Percentiles rank a stretch among this genome's conserved stretches.
Conservation (phyloP, 2,329 filamentous ascomycete genomes). For the Trichoderma afroharzianum region DNA sequence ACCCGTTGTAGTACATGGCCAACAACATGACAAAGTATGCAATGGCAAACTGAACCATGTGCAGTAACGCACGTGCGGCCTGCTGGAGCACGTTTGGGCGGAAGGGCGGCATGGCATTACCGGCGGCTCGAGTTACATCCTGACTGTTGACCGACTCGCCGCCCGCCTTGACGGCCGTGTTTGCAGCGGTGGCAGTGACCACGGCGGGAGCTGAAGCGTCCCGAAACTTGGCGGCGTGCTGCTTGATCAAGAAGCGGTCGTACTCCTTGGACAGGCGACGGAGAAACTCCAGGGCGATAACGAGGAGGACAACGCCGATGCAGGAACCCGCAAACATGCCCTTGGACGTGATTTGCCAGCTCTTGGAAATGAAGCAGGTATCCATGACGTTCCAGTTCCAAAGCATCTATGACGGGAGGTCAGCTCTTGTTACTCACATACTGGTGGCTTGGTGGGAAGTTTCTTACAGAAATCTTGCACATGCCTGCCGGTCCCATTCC, state of each 20-base stretch:
- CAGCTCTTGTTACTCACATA: not conserved
- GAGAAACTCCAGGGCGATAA: slow-evolving; percentile 67
- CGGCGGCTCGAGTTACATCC: slow-evolving; percentile 15
- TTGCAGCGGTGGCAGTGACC: slow-evolving; percentile 9
- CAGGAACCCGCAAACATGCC: slow-evolving; percentile 78
- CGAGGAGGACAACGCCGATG: slow-evolving; percentile 72
- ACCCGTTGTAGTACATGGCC: slow-evolving; percentile 65
- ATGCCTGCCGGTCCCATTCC: slow-evolving; percentile 30
- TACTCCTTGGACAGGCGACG: slow-evolving; percentile 69
- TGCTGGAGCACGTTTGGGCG: slow-evolving; percentile 64
- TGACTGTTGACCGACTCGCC: slow-evolving; percentile 25
- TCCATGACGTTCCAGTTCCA: slow-evolving; percentile 77
- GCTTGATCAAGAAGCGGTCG: slow-evolving; percentile 61
- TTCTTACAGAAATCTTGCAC: slow-evolving; percentile 40
- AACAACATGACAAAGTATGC: slow-evolving; percentile 76
- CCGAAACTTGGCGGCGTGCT: slow-evolving; percentile 38
- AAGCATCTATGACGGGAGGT: slow-evolving; percentile 55
- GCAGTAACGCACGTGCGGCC: slow-evolving; percentile 60
- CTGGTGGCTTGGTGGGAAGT: not conserved
- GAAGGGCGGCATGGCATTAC: slow-evolving; percentile 34
- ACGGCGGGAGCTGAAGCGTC: slow-evolving; percentile 22
- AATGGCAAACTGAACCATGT: slow-evolving; percentile 68
- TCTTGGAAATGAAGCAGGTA: slow-evolving; percentile 63
- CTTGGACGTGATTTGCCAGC: slow-evolving; percentile 66
- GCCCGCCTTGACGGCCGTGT: not conserved